phyloP scores from a whole-genome alignment of 768 basidiomycete species.

The Pleurotus eryngii region DNA sequence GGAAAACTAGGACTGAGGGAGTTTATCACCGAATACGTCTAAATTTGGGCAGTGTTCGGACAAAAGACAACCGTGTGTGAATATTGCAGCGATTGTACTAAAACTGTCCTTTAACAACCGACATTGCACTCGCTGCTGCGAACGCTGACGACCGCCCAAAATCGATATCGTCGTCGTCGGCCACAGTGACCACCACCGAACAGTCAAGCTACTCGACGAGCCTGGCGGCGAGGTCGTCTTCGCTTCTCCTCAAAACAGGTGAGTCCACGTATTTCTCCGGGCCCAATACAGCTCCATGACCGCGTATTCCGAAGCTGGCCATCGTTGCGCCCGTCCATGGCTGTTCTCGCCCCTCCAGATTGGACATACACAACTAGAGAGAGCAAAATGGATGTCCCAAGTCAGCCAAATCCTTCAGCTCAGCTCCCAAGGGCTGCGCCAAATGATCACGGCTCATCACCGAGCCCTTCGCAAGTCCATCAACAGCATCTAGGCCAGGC shows the following conservation, averaged over 20 bases:
- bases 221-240: constrained; percentile 4
- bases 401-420: constrained; percentile 29
- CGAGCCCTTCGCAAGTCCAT: constrained; percentile 20
- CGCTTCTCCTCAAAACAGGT: constrained; percentile 1
- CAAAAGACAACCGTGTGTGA: neutral
- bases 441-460: constrained; percentile 43
- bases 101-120: constrained; percentile 6
- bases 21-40: neutral
- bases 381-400: constrained; percentile 55
- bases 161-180: constrained; percentile 5
- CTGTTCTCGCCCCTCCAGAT: constrained; percentile 75
- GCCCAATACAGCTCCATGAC: constrained; percentile 5
- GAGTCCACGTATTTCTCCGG: constrained; percentile 9
- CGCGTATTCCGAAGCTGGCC: constrained; percentile 9
- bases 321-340: constrained; percentile 49
- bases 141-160: constrained; percentile 4
- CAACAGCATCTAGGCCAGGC: constrained; percentile 23
- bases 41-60: neutral
- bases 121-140: constrained; percentile 6
- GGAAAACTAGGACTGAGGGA: neutral
- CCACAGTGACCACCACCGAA: neutral
- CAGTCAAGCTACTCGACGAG: constrained; percentile 4
- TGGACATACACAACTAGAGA: constrained; percentile 67
- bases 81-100: neutral
- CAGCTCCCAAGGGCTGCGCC: constrained; percentile 62